Evolutionary conservation across 2,329 filamentous ascomycete species (phyloP).

Genomic region (Arthroderma sp.): DNA sequence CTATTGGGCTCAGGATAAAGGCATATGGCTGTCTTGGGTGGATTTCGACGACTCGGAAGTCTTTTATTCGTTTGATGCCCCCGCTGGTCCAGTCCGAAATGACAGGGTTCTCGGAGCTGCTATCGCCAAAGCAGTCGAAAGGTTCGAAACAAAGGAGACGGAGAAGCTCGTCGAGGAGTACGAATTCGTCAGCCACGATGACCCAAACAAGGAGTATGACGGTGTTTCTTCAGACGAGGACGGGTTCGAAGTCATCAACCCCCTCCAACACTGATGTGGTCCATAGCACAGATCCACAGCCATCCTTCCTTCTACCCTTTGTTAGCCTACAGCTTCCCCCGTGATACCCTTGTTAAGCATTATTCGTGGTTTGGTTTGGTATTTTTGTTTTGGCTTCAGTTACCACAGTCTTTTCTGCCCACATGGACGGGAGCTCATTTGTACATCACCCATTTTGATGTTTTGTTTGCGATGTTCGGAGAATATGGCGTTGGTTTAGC

Average conservation of each 20-base stretch:
- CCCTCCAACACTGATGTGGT: conserved; percentile 16
- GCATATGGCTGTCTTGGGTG: too few relatives aligned
- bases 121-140: conserved; percentile 44
- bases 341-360: background rate
- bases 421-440: conserved; percentile 2
- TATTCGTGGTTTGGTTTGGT: background rate
- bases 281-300: background rate
- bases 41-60: conserved; percentile 32
- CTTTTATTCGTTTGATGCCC: conserved; percentile 41
- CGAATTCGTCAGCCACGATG: conserved; percentile 36
- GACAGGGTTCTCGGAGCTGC: conserved; percentile 46
- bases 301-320: background rate
- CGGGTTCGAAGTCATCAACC: conserved; percentile 31
- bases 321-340: background rate
- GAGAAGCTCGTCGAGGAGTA: conserved; percentile 51
- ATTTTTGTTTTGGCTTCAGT: background rate
- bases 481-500: too few relatives aligned
- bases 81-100: conserved; percentile 37
- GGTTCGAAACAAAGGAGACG: conserved; percentile 47
- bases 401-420: background rate
- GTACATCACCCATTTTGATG: conserved; percentile 1
- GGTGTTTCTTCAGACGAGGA: conserved; percentile 20
- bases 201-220: conserved; percentile 26
- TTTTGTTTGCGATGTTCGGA: background rate
- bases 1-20: too few relatives aligned